phyloP scores from a whole-genome alignment of 805 yeast species.

The Isabelozyma heimii region DNA sequence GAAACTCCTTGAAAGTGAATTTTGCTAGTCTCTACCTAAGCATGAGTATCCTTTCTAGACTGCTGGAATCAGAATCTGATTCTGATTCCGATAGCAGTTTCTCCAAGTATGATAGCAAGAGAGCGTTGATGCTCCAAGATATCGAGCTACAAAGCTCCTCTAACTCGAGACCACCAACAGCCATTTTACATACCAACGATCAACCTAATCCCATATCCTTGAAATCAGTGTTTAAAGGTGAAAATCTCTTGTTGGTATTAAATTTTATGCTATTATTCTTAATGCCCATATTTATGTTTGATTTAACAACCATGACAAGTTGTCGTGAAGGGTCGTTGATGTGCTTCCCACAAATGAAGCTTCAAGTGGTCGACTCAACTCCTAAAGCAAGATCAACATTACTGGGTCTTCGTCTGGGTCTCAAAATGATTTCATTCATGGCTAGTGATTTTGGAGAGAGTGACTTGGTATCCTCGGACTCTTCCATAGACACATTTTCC shows the following conservation, averaged over 20 bases:
- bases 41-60: neutral
- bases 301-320: neutral
- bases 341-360: slow-evolving; percentile 44
- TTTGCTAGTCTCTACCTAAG: too few species aligned
- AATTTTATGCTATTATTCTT: neutral
- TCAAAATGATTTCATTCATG: slow-evolving; percentile 42
- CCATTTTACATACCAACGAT: neutral
- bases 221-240: neutral
- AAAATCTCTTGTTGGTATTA: neutral
- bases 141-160: neutral
- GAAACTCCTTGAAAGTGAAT: neutral
- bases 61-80: neutral
- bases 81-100: neutral
- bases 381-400: slow-evolving; percentile 29
- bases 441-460: slow-evolving; percentile 42
- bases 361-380: slow-evolving; percentile 37
- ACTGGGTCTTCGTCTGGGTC: slow-evolving; percentile 37
- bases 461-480: slow-evolving; percentile 3
- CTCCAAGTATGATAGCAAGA: neutral
- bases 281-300: neutral
- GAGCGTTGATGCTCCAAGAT: neutral
- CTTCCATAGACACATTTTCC: slow-evolving; percentile 45
- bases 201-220: neutral
- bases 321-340: slow-evolving; percentile 2
- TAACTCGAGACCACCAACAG: neutral